Evolutionary conservation across 305 asterid species (phyloP), one percentile per base, ranked within the genome.

Genomic region (Rubia peregrina): DNA sequence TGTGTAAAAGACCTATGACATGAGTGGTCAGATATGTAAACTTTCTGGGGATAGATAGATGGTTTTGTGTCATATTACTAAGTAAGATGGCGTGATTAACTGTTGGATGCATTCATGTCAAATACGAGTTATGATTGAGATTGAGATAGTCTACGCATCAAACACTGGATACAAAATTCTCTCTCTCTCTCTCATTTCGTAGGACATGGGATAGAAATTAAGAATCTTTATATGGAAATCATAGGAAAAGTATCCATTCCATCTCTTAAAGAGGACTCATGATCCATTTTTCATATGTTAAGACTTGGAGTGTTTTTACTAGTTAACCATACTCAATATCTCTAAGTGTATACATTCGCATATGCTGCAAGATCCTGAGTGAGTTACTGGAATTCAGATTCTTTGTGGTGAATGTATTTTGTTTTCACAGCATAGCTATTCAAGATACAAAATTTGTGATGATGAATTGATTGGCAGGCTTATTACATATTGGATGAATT

Each of bases 401-500:
- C 11, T 42, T 16, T 53, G 11, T 53, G 22, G 9, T 53, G 24
- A 53, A n/a, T 53, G 24, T 19, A 17, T 17, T 12, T 11, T 11
- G 17, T 46, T 9, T 11, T 46, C 16, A 46, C 40, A 36, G 5
- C 40, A 4, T 36, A 36, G 40, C 40, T 36, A 36, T 36, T 36
- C 40, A 4, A 36, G 40, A 36, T 57, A 57, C 78, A 68, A 67
- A 43, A 38, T 71, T 55, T 36, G 40, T 36, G 64, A 44, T 17
- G 61, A 40, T 68, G 7, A 67, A 24, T 16, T 19, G 9, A 75
- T 71, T 76, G 70, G 48, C 93, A 89, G 97, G 98, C 96, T 5
- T 94, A 94, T 80, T 89, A 89, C 73, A 83, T 94, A 75, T 76
- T 94, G 92, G 98, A 94, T 72, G 98, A 94, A 84, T 74, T 94